Conservation (phyloP, 306 rosid genomes). For the Rosa lucieae region DNA sequence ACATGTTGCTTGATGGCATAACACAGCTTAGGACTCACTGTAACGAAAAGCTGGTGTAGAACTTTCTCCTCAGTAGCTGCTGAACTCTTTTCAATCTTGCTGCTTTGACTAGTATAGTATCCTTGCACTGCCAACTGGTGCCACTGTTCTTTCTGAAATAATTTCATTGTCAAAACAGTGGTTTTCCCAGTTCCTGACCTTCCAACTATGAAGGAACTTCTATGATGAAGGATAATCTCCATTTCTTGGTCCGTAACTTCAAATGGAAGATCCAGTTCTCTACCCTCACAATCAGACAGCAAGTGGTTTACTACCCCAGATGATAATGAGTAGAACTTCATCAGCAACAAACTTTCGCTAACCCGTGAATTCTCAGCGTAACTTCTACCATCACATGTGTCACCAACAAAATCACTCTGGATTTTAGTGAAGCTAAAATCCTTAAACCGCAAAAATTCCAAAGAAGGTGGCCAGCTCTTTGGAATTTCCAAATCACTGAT, state of each 20-base stretch:
- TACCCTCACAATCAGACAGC: constrained; percentile 46
- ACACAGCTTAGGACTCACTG: constrained; percentile 75
- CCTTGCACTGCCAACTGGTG: constrained; percentile 37
- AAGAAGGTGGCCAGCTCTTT: constrained; percentile 42
- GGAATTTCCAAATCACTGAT: constrained; percentile 55
- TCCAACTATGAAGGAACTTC: constrained; percentile 64
- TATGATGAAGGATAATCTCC: constrained; percentile 48
- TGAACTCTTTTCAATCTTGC: constrained; percentile 18
- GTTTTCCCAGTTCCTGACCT: constrained; percentile 92
- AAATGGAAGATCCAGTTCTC: constrained; percentile 66
- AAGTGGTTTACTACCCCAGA: constrained; percentile 45
- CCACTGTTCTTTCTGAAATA: constrained; percentile 51
- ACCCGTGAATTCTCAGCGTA: constrained; percentile 70
- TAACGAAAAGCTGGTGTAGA: constrained; percentile 62
- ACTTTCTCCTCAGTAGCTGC: constrained; percentile 21
- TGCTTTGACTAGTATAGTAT: constrained; percentile 23
- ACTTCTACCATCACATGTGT: constrained; percentile 42
- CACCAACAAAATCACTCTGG: constrained; percentile 27
- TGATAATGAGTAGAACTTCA: constrained; percentile 73
- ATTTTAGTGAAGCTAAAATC: constrained; percentile 24
- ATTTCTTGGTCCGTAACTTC: constrained; percentile 68
- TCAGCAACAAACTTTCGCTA: constrained; percentile 65
- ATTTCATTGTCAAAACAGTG: constrained; percentile 67
- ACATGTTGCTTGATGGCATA: constrained; percentile 60
- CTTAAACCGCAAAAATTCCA: constrained; percentile 38